Base-by-base conservation (phyloP, 1,284 basidiomycete genomes). In the Chalciporus piperatoides region DNA sequence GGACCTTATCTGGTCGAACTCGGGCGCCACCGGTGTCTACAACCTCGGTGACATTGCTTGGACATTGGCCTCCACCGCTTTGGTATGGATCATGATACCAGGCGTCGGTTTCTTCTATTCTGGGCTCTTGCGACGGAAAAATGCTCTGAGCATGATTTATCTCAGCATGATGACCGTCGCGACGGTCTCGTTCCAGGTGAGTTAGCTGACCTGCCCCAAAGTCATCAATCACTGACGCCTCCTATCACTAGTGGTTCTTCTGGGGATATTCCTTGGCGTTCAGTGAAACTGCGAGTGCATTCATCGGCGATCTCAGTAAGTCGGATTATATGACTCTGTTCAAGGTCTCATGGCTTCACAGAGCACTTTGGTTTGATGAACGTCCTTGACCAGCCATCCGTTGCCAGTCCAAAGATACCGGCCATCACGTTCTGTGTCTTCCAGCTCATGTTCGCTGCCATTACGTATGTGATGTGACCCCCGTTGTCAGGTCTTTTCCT, bases 81-180 rank as follows among this genome's bases (percentile, higher is more conserved):
- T 88, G 49, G 92, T 96, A 24, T 94, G 86, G 81, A 78, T 96
- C 70, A 97, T 97, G 94, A 80, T 92, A 65, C 92, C 92, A 15
- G 91, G 91, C 52, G 81, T 92, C 54, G 90, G 90, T 23, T 92
- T 84, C 69, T 92, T 96, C 76, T 96, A 97, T 71, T 89, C 91
- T 27, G 94, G 93, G 59, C 74, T 88, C 30, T 68, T 86, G 41
- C 76, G 91, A 46, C 79, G 91, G 39, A 97, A 97, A 71, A 97
- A 95, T 61, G 95, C 94, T 0, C 76, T 97, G 7, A 92, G 88
- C 17, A 94, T 96, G 91, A 86, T 98, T 41, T 93, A 85, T 72
- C 75, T 93, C 21, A 83, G 82, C 43, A 81, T 97, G 76, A 84
- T 85, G 65, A 81, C 84, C 11, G 67, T 93, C 33, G 84, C 81